These are phyloP conservation scores for Micromonas pusilla DNA, from an alignment of 139 green algal genomes.

Conservation along the genomic window DNA sequence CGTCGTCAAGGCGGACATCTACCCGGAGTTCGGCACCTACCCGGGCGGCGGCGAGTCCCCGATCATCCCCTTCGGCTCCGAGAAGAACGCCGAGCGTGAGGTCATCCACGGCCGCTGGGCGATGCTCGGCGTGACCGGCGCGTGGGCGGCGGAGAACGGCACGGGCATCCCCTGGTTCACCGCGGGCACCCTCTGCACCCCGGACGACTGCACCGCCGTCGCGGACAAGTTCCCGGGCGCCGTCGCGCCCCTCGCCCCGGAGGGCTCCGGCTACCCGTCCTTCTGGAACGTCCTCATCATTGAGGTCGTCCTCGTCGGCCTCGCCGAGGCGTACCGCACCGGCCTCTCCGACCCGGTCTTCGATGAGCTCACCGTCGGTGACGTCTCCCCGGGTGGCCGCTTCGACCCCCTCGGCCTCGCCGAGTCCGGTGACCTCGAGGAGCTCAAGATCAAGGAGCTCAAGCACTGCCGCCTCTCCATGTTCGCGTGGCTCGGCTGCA, in stretches of 20 bases:
- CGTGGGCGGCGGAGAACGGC: conserved; percentile 26
- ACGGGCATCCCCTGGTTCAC: conserved; percentile 33
- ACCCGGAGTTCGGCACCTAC: conserved; percentile 32
- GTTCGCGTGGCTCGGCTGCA: conserved; percentile 45
- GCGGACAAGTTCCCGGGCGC: conserved; percentile 30
- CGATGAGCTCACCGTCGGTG: conserved; percentile 7
- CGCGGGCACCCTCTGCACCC: conserved; percentile 28
- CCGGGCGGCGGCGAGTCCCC: conserved; percentile 25
- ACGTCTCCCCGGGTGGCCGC: conserved; percentile 28
- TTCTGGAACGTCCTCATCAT: conserved; percentile 28
- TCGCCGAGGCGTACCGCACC: conserved; percentile 26
- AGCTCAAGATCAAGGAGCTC: conserved; percentile 45
- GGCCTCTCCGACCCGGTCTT: conserved; percentile 23
- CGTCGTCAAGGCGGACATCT: conserved; percentile 14
- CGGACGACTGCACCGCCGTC: conserved; percentile 32
- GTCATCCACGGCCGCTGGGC: conserved; percentile 41
- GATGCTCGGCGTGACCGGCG: conserved; percentile 33
- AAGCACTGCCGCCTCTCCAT: conserved; percentile 46
- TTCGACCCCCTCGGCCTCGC: conserved; percentile 32
- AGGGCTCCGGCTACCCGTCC: conserved; percentile 27
- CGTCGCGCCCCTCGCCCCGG: conserved; percentile 27
- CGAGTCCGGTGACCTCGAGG: conserved; percentile 28
- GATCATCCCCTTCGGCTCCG: conserved; percentile 21
- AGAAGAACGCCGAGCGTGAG: conserved; percentile 36
- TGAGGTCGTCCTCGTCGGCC: conserved; percentile 27